Evolutionary conservation across 2,329 filamentous ascomycete species (phyloP), one percentile per base, ranked within the genome.

Genomic region (Xylaria sp.): DNA sequence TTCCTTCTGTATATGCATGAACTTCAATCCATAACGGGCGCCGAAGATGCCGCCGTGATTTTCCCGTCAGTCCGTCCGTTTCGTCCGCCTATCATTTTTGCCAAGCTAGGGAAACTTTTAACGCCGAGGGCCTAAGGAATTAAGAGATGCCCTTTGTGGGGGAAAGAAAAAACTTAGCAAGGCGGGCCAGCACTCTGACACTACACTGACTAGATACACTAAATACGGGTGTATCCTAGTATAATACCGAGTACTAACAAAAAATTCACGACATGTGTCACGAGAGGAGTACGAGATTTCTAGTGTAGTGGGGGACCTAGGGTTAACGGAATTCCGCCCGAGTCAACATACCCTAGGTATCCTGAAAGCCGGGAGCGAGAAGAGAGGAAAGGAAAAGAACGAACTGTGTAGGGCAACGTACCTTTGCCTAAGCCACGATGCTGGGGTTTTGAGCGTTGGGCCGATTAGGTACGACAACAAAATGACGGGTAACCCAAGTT

Each of bases 51-150:
- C 25, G 18, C 28, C n/a, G 18, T 46, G 18, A 3, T 18, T 15
- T 18, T n/a, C 15, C 15, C 41, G 41, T 2, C 13, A 18, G 41
- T 8, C 8, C 18, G n/a, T 48, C n/a, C n/a, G 34, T 37, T 37
- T n/a, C 46, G 28, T n/a, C 25, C 28, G 5, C 18, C 34, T 10
- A 37, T 34, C 4, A 25, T 50, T 50, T 23, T 50, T 56, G 52
- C 39, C 31, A 31, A 46, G 39, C 56, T 58, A 58, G 25, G 56
- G 15, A 46, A n/a, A 8, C 10, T 34, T 48, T 58, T 68, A 67
- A 63, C 48, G 23, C 65, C 65, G 65, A 65, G n/a, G 46, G 18
- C 20, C 31, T n/a, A 51, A 67, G 66, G 60, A 63, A 58, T 57
- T 68, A 62, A 52, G 54, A 65, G 9, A 39, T 18, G n/a, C 51